A percentile compares a stretch with the other conserved stretches of the same genome.
These are phyloP conservation scores for Pseudocercospora cruenta DNA, from an alignment of 2,329 filamentous ascomycete species.

Conservation along the genomic window DNA sequence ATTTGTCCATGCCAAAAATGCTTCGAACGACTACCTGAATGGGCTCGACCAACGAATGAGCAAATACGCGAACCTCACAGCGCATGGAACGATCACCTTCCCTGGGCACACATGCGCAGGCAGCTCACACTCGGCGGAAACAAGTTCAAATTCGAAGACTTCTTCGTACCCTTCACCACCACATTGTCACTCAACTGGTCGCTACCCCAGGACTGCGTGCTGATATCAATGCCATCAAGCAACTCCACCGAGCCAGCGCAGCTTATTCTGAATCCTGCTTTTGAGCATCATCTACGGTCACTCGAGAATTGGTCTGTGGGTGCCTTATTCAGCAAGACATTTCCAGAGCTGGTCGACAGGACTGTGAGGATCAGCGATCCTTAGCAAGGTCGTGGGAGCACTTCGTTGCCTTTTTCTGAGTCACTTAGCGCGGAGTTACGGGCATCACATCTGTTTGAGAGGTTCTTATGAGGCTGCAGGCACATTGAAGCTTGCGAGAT, in stretches of 20 bases:
- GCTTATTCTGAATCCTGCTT: conserved; percentile 82
- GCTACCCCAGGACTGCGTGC: conserved; percentile 71
- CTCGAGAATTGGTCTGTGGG: conserved; percentile 83
- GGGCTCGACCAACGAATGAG: conserved; percentile 66
- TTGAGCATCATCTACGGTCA: conserved; percentile 76
- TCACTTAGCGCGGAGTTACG: conserved; percentile 2
- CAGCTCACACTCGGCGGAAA: conserved; percentile 53
- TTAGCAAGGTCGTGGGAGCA: conserved; percentile 5
- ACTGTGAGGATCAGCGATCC: conserved; percentile 33
- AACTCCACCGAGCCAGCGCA: conserved; percentile 46
- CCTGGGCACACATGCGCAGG: conserved; percentile 78
- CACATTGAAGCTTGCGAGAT: not conserved
- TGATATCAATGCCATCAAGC: conserved; percentile 47
- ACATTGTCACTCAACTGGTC: conserved; percentile 83
- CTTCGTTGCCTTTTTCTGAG: not conserved
- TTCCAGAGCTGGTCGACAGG: conserved; percentile 38
- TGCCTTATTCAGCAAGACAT: conserved; percentile 43
- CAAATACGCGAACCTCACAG: conserved; percentile 73
- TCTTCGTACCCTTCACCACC: conserved; percentile 80
- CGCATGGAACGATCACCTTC: conserved; percentile 80
- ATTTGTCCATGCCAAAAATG: conserved; percentile 78
- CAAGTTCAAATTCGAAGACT: conserved; percentile 67
- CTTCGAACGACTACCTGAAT: conserved; percentile 75
- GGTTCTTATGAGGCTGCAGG: not conserved
- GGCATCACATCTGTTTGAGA: not conserved